Evolutionary conservation across 441 rosid genomes (phyloP), one percentile per base, ranked within the genome.

Genomic region (Oxalis stricta): DNA sequence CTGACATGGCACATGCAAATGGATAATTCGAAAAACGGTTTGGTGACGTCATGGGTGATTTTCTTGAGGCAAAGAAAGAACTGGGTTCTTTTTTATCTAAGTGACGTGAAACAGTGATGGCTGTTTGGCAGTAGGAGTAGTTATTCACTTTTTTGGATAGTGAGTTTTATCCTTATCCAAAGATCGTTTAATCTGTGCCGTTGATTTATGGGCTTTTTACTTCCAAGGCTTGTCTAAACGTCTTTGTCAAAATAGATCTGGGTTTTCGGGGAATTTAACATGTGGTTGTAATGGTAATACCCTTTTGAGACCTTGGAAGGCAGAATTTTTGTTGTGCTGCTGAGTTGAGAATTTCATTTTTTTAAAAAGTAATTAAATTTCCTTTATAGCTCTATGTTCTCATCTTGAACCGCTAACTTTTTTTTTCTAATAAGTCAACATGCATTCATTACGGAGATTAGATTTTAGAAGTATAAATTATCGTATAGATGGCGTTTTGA

Each of bases 81-180:
- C 49, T 12, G 31, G 31, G 24, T 39, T 31, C 21, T 56, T 29
- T 43, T 17, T 31, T n/a, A n/a, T n/a, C n/a, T n/a, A n/a, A n/a
- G n/a, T 28, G 58, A 41, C 52, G 38, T 14, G 24, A 15, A 21
- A n/a, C n/a, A n/a, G 18, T 12, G 38, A 11, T 24, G 12, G 41
- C n/a, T 14, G 24, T 7, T 22, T 10, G 8, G 14, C n/a, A n/a
- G n/a, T n/a, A n/a, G n/a, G n/a, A n/a, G n/a, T n/a, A n/a, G n/a
- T n/a, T n/a, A n/a, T n/a, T n/a, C n/a, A n/a, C n/a, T n/a, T n/a
- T n/a, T n/a, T 20, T 28, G 22, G 56, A 44, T 53, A 19, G 46
- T 40, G 54, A 33, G 46, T 44, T 50, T 57, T 50, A 57, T 57
- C 62, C 56, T 50, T 50, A 57, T 57, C 62, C 37, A 10, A 12